Percentiles rank a stretch among this genome's conserved stretches.
Conservation (phyloP, 305 asterid species). For the Nicotiana rustica region DNA sequence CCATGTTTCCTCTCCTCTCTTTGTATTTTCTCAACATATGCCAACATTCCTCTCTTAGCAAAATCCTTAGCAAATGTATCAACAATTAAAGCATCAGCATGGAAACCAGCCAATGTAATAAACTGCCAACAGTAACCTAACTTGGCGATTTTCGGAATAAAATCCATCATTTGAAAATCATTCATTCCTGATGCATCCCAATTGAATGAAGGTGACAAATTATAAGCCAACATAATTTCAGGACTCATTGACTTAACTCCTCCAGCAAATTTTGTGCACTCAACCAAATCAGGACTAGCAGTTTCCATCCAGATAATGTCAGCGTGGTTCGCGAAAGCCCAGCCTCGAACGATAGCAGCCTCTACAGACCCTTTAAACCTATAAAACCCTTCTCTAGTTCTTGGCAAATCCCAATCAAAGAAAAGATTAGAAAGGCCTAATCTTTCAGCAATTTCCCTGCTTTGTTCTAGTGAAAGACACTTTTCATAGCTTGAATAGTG, state of each 20-base stretch:
- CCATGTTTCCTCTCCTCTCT: slow-evolving; percentile 89
- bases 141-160: slow-evolving; percentile 79
- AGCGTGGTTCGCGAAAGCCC: slow-evolving; percentile 75
- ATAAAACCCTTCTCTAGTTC: slow-evolving; percentile 96
- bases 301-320: slow-evolving; percentile 96
- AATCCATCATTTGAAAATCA: slow-evolving; percentile 79
- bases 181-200: slow-evolving; percentile 97
- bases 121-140: slow-evolving; percentile 91
- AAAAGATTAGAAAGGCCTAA: slow-evolving; percentile 66
- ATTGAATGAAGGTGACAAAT: slow-evolving; percentile 87
- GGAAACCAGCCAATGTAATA: slow-evolving; percentile 92
- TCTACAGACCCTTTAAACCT: slow-evolving; percentile 77
- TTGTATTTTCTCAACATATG: slow-evolving; percentile 92
- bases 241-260: slow-evolving; percentile 75
- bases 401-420: slow-evolving; percentile 93
- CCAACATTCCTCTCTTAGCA: slow-evolving; percentile 85
- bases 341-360: slow-evolving; percentile 85
- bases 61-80: slow-evolving; percentile 89
- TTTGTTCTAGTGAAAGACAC: slow-evolving; percentile 74
- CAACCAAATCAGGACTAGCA: slow-evolving; percentile 69
- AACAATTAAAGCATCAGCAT: slow-evolving; percentile 77
- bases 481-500: slow-evolving; percentile 64
- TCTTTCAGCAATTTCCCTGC: slow-evolving; percentile 62
- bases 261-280: slow-evolving; percentile 84
- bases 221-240: slow-evolving; percentile 87